phyloP scores from a whole-genome alignment of 495 filamentous ascomycete genomes.

The Neurospora sp. region DNA sequence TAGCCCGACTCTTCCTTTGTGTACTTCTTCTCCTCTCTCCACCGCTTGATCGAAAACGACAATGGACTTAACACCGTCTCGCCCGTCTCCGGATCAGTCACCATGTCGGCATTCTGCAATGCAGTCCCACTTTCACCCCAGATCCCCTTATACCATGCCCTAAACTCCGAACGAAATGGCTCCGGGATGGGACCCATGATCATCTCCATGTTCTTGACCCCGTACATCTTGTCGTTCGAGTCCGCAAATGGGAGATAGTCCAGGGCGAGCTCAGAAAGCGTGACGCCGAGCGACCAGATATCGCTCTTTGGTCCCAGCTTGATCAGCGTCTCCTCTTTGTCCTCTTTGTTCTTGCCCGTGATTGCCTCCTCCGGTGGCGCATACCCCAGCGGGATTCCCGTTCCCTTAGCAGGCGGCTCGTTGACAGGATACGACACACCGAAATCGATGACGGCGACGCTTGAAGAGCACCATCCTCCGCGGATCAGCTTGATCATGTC shows the following conservation, averaged over 20 bases:
- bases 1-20: not conserved
- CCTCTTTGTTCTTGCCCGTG: not conserved
- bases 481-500: not conserved
- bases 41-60: not conserved
- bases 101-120: not conserved
- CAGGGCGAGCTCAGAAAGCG: slow-evolving; percentile 5
- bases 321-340: not conserved
- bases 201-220: slow-evolving; percentile 1
- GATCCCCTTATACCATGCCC: not conserved
- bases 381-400: slow-evolving; percentile 8
- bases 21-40: not conserved
- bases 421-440: slow-evolving; percentile 12
- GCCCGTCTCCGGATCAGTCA: not conserved
- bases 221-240: not conserved
- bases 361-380: slow-evolving; percentile 11
- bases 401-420: not conserved
- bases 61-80: not conserved
- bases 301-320: slow-evolving; percentile 9
- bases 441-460: slow-evolving; percentile 18
- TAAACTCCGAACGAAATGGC: not conserved
- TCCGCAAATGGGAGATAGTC: not conserved
- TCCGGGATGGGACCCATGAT: slow-evolving; percentile 13
- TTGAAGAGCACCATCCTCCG: not conserved
- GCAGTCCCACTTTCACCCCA: not conserved
- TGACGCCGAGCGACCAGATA: slow-evolving; percentile 19